Base-by-base conservation (phyloP, 345 rosid genomes). In the Conringia planisiliqua region DNA sequence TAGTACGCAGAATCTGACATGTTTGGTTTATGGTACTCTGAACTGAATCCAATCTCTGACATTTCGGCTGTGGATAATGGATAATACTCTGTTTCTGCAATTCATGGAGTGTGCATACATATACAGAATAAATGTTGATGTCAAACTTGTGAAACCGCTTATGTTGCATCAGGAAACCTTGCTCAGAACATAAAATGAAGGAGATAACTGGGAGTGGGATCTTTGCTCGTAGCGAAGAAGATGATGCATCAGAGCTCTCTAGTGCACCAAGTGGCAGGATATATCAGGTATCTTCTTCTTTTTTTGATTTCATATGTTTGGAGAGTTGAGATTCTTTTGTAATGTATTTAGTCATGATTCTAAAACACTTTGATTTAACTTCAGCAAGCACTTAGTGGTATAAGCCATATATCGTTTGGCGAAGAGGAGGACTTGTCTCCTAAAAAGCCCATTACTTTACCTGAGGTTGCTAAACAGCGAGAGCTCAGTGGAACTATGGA, bases 121-220 rank as follows among this genome's bases (percentile, higher is more conserved):
- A 38, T 10, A 38, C 11, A 35, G 3, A 1, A 1, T 35, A 0
- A 10, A 8, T 7, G 43, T 32, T 39, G n/a, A 35, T 66, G 36
- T 61, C 48, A 40, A 54, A 33, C 65, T 36, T 39, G 69, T 77
- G 30, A 48, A 47, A 30, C 0, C 40, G 46, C 48, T 58, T 11
- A 16, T 27, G 40, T 44, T 76, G 44, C 3, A 58, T 46, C 77
- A 95, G 98, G 89, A 90, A 89, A 72, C 99, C 96, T 57, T 92
- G 98, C 82, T 95, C 98, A 0, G 97, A 92, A 62, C 84, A 88
- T 63, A 95, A 95, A 81, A 83, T 89, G 88, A 92, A 95, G 76
- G 97, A 95, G 88, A 92, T 95, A 30, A 89, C 93, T 33, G 99
- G 99, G 22, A 90, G 98, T 82, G 98, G 98, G 27, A 95, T 95